Conservation (phyloP, 768 basidiomycete genomes). For the Suillus americanus region DNA sequence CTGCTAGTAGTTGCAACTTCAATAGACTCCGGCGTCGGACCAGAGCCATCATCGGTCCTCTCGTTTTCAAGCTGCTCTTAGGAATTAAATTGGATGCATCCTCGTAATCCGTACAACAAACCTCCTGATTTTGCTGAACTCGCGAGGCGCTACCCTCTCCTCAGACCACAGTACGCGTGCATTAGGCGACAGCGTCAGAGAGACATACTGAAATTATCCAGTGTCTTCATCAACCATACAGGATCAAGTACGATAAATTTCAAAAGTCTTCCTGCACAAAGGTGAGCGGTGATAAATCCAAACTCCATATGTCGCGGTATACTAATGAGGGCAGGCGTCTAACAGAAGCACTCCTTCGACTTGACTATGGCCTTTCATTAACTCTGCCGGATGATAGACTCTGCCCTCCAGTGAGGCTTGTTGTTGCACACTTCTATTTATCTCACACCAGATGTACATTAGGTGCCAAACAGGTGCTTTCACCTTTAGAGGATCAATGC, state of each 20-base stretch:
- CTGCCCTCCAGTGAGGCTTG: slow-evolving; percentile 76
- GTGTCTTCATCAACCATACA: slow-evolving; percentile 25
- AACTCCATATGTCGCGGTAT: slow-evolving; percentile 6
- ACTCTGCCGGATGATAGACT: slow-evolving; percentile 68
- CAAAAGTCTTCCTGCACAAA: slow-evolving; percentile 64
- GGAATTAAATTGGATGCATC: slow-evolving; percentile 35
- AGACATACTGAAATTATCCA: slow-evolving; percentile 11
- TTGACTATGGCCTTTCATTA: slow-evolving; percentile 70
- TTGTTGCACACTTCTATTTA: neutral
- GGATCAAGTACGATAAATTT: slow-evolving; percentile 65
- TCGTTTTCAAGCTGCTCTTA: too few relatives aligned
- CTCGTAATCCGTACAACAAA: slow-evolving; percentile 46
- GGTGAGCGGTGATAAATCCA: slow-evolving; percentile 39
- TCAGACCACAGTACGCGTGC: slow-evolving; percentile 51
- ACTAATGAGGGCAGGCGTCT: slow-evolving; percentile 52
- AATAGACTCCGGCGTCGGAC: too few relatives aligned
- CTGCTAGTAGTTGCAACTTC: too few relatives aligned
- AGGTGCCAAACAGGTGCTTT: slow-evolving; percentile 75
- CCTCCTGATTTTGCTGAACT: slow-evolving; percentile 62
- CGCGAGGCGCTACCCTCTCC: slow-evolving; percentile 53
- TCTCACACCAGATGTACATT: neutral
- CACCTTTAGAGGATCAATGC: neutral
- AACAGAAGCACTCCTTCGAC: slow-evolving; percentile 73
- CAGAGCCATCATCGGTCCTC: too few relatives aligned
- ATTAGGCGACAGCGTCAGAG: neutral